phyloP scores from a whole-genome alignment of 805 yeast species.

The Kregervanrija pseudodelftensis region DNA sequence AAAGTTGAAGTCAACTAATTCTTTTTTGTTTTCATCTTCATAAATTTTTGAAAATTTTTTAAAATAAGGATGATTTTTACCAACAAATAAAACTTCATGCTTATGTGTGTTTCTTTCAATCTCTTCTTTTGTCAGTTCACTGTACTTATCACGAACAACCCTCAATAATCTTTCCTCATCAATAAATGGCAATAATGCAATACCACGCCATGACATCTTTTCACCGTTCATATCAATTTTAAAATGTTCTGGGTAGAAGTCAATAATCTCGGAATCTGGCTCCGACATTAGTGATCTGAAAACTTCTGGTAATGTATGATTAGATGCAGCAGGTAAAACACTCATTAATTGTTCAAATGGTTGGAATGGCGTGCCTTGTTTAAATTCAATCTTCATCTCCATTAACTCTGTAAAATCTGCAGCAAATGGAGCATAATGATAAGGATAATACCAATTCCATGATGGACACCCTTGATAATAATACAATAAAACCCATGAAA shows the following conservation, averaged over 20 bases:
- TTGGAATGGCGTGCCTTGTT: constrained; percentile 67
- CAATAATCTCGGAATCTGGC: constrained; percentile 74
- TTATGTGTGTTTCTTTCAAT: constrained; percentile 60
- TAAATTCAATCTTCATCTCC: constrained; percentile 50
- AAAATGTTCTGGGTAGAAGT: constrained; percentile 85
- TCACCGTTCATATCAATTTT: constrained; percentile 93
- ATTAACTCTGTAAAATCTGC: constrained; percentile 60
- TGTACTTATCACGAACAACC: constrained; percentile 61
- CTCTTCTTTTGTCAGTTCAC: constrained; percentile 60
- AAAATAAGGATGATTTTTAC: constrained; percentile 52
- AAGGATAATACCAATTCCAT: constrained; percentile 97
- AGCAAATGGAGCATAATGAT: constrained; percentile 97
- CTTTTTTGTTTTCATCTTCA: constrained; percentile 36
- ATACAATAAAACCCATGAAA: constrained; percentile 91
- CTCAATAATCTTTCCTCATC: constrained; percentile 69
- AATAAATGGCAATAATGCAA: constrained; percentile 83
- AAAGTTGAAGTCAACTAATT: constrained; percentile 36
- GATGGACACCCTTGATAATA: constrained; percentile 98
- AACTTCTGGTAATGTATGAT: constrained; percentile 74
- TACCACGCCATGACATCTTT: constrained; percentile 92
- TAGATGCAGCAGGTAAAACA: constrained; percentile 90
- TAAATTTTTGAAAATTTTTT: constrained; percentile 34
- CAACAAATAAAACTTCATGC: constrained; percentile 61
- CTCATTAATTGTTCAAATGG: constrained; percentile 95
- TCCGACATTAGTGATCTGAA: constrained; percentile 79